These are phyloP conservation scores for Penicillium bovifimosum DNA, from an alignment of 495 filamentous ascomycete genomes.

Conservation along the genomic window DNA sequence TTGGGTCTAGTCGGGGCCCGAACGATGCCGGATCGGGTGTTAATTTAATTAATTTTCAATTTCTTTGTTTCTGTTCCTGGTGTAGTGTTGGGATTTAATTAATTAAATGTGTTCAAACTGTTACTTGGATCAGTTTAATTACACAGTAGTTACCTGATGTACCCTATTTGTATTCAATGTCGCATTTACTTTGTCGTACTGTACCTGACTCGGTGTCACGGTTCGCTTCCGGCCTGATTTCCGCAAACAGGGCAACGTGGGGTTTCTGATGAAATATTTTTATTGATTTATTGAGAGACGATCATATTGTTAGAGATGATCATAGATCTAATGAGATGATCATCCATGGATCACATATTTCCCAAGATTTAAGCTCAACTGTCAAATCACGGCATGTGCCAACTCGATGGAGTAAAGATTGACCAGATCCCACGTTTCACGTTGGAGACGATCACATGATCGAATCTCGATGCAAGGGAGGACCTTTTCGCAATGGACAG, in stretches of 20 bases:
- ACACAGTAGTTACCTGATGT: background rate
- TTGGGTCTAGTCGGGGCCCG: slow-evolving; percentile 5
- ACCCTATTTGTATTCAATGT: too few relatives aligned
- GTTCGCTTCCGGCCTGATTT: background rate
- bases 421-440: background rate
- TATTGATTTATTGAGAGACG: too few relatives aligned
- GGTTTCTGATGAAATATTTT: too few relatives aligned
- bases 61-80: background rate
- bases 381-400: background rate
- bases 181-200: background rate
- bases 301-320: too few relatives aligned
- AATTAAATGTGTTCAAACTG: too few relatives aligned
- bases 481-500: too few relatives aligned
- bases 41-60: too few relatives aligned
- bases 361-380: background rate
- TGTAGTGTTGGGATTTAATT: too few relatives aligned
- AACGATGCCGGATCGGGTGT: slow-evolving; percentile 3
- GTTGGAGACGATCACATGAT: too few relatives aligned
- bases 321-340: too few relatives aligned
- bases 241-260: background rate
- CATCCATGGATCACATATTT: too few relatives aligned
- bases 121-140: background rate
- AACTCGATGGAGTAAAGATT: background rate
- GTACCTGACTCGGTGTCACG: background rate
- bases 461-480: background rate